phyloP scores from a whole-genome alignment of 208 protist species.

The Herpetomonas samuelpessoai region DNA sequence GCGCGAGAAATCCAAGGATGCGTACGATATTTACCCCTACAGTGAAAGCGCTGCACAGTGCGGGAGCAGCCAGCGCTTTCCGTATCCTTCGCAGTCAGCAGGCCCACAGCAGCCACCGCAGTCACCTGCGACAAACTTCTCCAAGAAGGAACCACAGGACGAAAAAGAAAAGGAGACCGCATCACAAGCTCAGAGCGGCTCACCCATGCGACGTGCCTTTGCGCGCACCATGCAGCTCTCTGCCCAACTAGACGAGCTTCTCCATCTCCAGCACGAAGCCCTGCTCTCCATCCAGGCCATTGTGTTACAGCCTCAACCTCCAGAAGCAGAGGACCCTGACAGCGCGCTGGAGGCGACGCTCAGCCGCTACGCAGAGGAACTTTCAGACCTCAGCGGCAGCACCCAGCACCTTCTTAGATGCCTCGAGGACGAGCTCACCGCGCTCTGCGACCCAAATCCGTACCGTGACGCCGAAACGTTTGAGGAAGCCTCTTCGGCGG shows the following conservation, averaged over 20 bases:
- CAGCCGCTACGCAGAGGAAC: not conserved
- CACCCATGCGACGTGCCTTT: not conserved
- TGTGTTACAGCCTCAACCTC: too few species aligned
- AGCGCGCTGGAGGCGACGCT: not conserved
- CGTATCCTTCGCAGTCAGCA: too few species aligned
- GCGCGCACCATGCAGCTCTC: not conserved
- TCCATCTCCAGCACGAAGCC: not conserved
- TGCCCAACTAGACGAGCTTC: not conserved
- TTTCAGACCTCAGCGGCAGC: not conserved
- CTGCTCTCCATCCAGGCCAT: not conserved
- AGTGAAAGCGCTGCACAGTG: too few species aligned
- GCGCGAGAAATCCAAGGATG: too few species aligned
- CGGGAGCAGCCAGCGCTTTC: too few species aligned
- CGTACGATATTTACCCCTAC: not conserved
- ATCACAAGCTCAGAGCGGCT: not conserved
- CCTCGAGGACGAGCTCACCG: conserved; percentile 1
- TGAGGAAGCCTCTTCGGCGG: too few species aligned
- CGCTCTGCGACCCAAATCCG: conserved; percentile 8
- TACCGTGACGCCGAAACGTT: conserved; percentile 1
- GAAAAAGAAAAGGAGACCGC: not conserved
- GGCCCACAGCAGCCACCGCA: too few species aligned
- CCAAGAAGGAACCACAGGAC: not conserved
- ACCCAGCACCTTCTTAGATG: not conserved
- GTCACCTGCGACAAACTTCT: too few species aligned
- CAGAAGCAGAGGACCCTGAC: not conserved